These are phyloP conservation scores for Acrodontium crateriforme DNA, from an alignment of 2,329 filamentous ascomycete genomes.

Conservation along the genomic window DNA sequence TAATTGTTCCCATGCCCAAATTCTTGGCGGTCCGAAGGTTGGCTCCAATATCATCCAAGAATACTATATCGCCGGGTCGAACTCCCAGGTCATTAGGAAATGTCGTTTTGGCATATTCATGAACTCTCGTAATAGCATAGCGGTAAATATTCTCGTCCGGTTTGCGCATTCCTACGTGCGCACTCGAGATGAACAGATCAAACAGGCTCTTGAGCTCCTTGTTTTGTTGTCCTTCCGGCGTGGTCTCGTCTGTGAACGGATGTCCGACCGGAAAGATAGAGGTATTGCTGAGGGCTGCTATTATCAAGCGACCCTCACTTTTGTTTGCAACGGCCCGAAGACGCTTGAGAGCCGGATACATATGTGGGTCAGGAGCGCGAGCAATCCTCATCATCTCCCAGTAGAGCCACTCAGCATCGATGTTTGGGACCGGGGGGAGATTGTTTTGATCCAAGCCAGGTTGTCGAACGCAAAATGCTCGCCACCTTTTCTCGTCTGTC, in stretches of 20 bases:
- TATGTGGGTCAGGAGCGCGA: conserved; percentile 63
- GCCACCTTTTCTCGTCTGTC: conserved; percentile 53
- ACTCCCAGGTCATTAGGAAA: conserved; percentile 39
- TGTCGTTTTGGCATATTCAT: conserved; percentile 46
- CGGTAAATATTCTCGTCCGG: conserved; percentile 73
- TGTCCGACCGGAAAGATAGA: conserved; percentile 71
- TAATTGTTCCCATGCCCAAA: conserved; percentile 68
- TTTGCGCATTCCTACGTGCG: conserved; percentile 77
- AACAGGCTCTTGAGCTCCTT: conserved; percentile 52
- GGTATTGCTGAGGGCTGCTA: conserved; percentile 83
- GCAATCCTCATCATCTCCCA: conserved; percentile 78
- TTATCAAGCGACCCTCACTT: conserved; percentile 40
- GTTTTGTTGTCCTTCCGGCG: conserved; percentile 25
- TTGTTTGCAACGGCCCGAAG: conserved; percentile 35
- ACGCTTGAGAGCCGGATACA: conserved; percentile 66
- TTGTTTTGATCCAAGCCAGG: conserved; percentile 16
- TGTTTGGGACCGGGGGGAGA: conserved; percentile 49
- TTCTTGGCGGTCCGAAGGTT: conserved; percentile 71
- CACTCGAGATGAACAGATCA: conserved; percentile 76
- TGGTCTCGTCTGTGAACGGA: conserved; percentile 41
- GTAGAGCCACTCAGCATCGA: conserved; percentile 72
- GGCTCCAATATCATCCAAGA: conserved; percentile 87
- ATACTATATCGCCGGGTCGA: conserved; percentile 56
- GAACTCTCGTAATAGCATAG: conserved; percentile 52
- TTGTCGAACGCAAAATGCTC: conserved; percentile 35